These are phyloP conservation scores for Lipomyces yamadae DNA, from an alignment of 805 yeast species.

Conservation along the genomic window DNA sequence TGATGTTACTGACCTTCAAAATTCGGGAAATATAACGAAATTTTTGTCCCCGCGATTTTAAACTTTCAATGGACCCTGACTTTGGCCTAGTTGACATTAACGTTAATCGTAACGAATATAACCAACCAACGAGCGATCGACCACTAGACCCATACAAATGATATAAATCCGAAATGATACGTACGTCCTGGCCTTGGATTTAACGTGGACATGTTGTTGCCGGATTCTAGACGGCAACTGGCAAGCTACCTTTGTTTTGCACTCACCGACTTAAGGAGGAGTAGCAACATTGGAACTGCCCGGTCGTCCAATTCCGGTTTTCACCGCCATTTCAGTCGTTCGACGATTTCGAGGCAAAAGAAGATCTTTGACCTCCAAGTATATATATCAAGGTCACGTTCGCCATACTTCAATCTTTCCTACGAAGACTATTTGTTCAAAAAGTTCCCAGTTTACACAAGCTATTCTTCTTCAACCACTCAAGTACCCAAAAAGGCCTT, in stretches of 20 bases:
- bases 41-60: not conserved
- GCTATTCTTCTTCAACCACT: not conserved
- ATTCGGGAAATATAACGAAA: not conserved
- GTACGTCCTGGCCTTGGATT: not conserved
- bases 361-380: constrained; percentile 45
- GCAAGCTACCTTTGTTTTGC: not conserved
- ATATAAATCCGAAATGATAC: not conserved
- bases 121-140: too few species aligned
- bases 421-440: constrained; percentile 78
- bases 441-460: constrained; percentile 56
- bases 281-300: not conserved
- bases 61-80: not conserved
- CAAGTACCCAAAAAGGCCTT: constrained; percentile 54
- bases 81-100: too few species aligned
- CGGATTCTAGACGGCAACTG: not conserved
- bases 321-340: not conserved
- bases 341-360: not conserved
- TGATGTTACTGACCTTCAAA: not conserved
- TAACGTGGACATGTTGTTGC: not conserved
- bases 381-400: constrained; percentile 59
- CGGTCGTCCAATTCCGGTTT: not conserved
- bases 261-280: not conserved
- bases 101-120: too few species aligned
- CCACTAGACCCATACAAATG: not conserved
- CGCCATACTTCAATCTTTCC: constrained; percentile 80